Evolutionary conservation across 139 green algal species (phyloP).

Genomic region (Chlamydomonas incerta): DNA sequence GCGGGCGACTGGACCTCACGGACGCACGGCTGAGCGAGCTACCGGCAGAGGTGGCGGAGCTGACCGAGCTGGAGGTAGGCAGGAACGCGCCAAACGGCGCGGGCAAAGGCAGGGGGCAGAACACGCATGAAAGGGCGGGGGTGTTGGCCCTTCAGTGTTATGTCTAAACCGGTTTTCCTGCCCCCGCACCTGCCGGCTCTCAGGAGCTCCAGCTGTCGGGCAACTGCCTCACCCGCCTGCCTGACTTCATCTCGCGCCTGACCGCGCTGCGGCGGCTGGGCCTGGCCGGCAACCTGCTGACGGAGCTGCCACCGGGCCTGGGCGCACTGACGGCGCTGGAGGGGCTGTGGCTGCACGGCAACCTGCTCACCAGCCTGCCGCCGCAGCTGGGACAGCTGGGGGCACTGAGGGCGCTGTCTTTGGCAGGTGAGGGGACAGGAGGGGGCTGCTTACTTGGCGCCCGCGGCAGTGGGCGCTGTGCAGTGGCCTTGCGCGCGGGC

Average conservation of each 20-base stretch:
- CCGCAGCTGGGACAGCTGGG: constrained; percentile 34
- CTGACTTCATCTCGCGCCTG: constrained; percentile 65
- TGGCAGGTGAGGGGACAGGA: neutral
- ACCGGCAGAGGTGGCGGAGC: constrained; percentile 29
- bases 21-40: constrained; percentile 59
- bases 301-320: constrained; percentile 63
- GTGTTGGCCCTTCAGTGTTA: too few species aligned
- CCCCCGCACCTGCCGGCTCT: neutral
- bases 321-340: constrained; percentile 58
- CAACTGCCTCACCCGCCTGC: constrained; percentile 71
- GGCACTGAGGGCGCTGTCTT: constrained; percentile 55
- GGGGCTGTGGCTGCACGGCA: constrained; percentile 77
- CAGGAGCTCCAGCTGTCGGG: constrained; percentile 80
- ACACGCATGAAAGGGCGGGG: too few species aligned
- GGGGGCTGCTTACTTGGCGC: too few species aligned
- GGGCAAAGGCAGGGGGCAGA: too few species aligned
- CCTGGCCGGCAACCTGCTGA: constrained; percentile 74
- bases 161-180: too few species aligned
- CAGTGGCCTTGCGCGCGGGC: too few species aligned
- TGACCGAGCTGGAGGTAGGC: constrained; percentile 32
- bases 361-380: constrained; percentile 67
- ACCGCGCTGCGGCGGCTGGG: constrained; percentile 64
- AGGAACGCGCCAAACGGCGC: too few species aligned
- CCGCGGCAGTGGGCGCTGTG: too few species aligned
- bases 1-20: constrained; percentile 75